phyloP scores from a whole-genome alignment of 2,329 filamentous ascomycete species.

The Penicillium griseofulvum region DNA sequence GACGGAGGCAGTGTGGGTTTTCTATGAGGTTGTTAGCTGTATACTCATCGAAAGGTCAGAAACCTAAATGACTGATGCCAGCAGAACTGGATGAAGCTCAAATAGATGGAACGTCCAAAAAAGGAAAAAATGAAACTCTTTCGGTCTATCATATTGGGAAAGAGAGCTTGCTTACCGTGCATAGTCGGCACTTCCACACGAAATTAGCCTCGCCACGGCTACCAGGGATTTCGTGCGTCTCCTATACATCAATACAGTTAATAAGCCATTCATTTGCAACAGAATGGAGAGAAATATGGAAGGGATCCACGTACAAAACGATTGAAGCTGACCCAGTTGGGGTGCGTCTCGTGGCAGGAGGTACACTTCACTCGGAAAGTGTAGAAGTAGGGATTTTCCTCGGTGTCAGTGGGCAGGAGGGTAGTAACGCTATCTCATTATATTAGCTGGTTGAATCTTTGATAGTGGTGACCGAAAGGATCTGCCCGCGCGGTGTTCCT shows the following conservation, averaged over 20 bases:
- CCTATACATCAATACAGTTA: conserved; percentile 52
- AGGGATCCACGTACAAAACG: conserved; percentile 67
- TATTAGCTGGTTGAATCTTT: conserved; percentile 9
- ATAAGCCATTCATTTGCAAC: not conserved
- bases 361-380: conserved; percentile 98
- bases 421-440: conserved; percentile 71
- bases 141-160: not conserved
- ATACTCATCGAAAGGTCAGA: not conserved
- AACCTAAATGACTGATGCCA: not conserved
- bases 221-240: conserved; percentile 84
- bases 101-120: not conserved
- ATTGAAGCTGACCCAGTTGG: conserved; percentile 81
- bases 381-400: conserved; percentile 86
- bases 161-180: conserved; percentile 64
- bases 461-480: not conserved
- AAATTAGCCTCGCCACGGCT: conserved; percentile 97
- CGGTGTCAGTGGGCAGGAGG: conserved; percentile 77
- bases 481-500: not conserved
- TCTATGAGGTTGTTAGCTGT: conserved; percentile 25
- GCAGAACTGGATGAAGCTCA: not conserved
- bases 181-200: conserved; percentile 99
- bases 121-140: not conserved
- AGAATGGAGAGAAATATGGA: not conserved
- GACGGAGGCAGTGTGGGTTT: conserved; percentile 70
- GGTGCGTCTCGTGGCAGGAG: conserved; percentile 88